Evolutionary conservation across 1,284 basidiomycete genomes (phyloP).

Genomic region (Ganoderma multipileum): DNA sequence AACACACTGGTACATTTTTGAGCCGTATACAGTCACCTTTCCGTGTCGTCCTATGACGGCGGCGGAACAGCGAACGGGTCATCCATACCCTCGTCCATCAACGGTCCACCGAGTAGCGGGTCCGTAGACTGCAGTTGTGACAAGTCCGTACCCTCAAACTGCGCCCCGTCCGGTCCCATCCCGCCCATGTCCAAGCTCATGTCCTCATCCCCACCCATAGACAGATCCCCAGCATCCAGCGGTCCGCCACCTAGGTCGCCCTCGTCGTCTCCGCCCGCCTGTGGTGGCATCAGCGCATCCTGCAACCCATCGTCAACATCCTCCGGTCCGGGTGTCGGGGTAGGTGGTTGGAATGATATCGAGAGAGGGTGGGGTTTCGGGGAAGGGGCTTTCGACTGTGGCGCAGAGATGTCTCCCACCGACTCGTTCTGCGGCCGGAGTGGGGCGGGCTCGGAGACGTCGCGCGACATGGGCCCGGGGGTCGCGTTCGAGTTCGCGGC

Average conservation of each 20-base stretch:
- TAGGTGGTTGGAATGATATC: slow-evolving; percentile 49
- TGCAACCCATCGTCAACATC: slow-evolving; percentile 42
- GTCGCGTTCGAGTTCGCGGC: slow-evolving; percentile 55
- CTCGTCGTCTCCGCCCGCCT: slow-evolving; percentile 5
- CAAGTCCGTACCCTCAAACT: slow-evolving; percentile 60
- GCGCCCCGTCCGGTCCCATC: slow-evolving; percentile 69
- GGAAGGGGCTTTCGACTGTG: slow-evolving; percentile 63
- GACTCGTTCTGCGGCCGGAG: slow-evolving; percentile 42
- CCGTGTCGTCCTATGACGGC: slow-evolving; percentile 22
- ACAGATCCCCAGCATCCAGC: slow-evolving; percentile 51
- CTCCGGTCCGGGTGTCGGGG: slow-evolving; percentile 38
- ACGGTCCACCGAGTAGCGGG: slow-evolving; percentile 60
- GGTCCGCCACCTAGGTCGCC: slow-evolving; percentile 26
- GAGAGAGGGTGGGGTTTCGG: slow-evolving; percentile 62
- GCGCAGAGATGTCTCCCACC: slow-evolving; percentile 37
- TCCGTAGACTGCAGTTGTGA: slow-evolving; percentile 61
- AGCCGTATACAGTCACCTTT: not conserved
- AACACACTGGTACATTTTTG: slow-evolving; percentile 15
- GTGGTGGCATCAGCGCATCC: slow-evolving; percentile 33
- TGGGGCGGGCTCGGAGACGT: slow-evolving; percentile 43
- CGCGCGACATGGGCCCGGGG: slow-evolving; percentile 39
- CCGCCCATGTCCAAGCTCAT: slow-evolving; percentile 62
- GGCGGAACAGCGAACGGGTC: slow-evolving; percentile 60
- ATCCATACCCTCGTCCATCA: slow-evolving; percentile 58
- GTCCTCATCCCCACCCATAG: slow-evolving; percentile 33